Evolutionary conservation across 2,329 filamentous ascomycete genomes (phyloP).

Genomic region (Pseudonectria foliicola): DNA sequence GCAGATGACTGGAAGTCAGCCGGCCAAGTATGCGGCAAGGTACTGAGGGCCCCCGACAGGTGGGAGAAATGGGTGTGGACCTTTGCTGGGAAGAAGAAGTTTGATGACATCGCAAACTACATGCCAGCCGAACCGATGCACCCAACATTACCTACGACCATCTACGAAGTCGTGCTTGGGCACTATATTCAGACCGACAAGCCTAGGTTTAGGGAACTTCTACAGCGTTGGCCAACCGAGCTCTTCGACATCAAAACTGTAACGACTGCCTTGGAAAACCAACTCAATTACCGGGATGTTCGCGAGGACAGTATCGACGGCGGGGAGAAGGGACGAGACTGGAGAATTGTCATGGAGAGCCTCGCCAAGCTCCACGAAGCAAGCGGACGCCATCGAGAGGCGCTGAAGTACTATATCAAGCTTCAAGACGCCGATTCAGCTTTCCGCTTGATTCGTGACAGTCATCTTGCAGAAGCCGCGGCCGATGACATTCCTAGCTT

Average conservation of each 20-base stretch:
- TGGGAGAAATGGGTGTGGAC: constrained; percentile 97
- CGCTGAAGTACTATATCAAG: constrained; percentile 80
- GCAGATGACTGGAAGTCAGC: constrained; percentile 69
- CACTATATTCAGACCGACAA: constrained; percentile 82
- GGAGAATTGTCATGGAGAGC: constrained; percentile 81
- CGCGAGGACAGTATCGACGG: constrained; percentile 69
- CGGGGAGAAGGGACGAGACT: constrained; percentile 68
- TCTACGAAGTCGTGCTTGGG: constrained; percentile 83
- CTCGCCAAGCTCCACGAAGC: constrained; percentile 80
- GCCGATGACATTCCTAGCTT: constrained; percentile 86
- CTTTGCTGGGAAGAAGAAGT: constrained; percentile 78
- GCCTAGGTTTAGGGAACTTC: constrained; percentile 65
- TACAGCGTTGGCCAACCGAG: constrained; percentile 78
- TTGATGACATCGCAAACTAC: constrained; percentile 81
- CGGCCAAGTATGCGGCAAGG: constrained; percentile 73
- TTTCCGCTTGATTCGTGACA: constrained; percentile 77
- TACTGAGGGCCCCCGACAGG: constrained; percentile 67
- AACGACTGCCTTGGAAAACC: constrained; percentile 71
- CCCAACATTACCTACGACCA: constrained; percentile 69
- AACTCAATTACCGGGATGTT: constrained; percentile 69
- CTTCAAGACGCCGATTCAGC: constrained; percentile 88
- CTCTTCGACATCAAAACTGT: constrained; percentile 75
- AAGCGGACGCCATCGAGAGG: constrained; percentile 73
- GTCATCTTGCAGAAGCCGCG: constrained; percentile 83
- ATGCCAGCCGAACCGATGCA: constrained; percentile 72